Base-by-base conservation (phyloP, 441 rosid genomes). In the Hypseocharis bilobata region DNA sequence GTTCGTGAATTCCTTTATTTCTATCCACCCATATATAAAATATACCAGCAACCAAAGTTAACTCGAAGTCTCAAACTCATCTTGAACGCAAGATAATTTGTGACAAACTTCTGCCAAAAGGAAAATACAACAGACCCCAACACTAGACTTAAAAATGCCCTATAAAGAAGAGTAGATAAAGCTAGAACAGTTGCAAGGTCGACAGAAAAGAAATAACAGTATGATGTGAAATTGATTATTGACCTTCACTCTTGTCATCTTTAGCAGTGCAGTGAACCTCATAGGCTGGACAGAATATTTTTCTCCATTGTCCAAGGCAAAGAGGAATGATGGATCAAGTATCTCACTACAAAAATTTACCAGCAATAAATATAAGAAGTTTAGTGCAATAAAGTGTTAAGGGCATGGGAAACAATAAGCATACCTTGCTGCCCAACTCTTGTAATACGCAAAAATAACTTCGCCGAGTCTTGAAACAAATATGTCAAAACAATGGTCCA, bases 351-450 rank as follows among this genome's bases (percentile, higher is more conserved):
- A 77, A 59, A 75, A 76, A 66, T 79, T 66, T 55, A 60, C 74
- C 72, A 69, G 64, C 60, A 73, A 70, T 27, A 69, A 7, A 51
- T 62, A 64, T 13, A 69, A 58, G 78, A 68, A 62, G 52, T 71
- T 74, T 29, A 78, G 72, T 38, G 71, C 60, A 59, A 64, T 66
- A 63, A 29, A 69, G 36, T 32, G 64, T 62, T 34, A 62, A 40
- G 27, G 45, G 45, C 22, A 63, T 13, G n/a, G n/a, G 26, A 49
- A 22, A 55, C 29, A 60, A 70, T 65, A 62, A 20, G 38, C 59
- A 71, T 83, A 94, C 99, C 96, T 94, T 61, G 96, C 94, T n/a
- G 96, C 89, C 98, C 99, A 86, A 80, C 98, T 91, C 84, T 94
- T 94, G 87, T 91, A 91, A 80, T 88, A 88, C 38, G 94, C 85